Conservation (phyloP, 169 alveolate genomes). For the Toxoplasma gondii region DNA sequence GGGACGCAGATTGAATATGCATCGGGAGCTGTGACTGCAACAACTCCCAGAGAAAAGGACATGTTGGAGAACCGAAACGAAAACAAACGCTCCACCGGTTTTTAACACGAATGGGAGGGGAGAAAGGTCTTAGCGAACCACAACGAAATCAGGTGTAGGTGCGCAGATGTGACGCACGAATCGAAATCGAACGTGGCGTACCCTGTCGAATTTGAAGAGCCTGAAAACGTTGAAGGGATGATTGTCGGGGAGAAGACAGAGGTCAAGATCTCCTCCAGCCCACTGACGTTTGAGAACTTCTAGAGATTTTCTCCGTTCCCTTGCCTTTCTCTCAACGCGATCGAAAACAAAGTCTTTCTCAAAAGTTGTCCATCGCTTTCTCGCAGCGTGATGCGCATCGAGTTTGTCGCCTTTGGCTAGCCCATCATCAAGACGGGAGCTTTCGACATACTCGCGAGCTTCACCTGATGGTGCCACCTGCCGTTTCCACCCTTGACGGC, state of each 20-base stretch:
- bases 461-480: not conserved
- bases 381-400: constrained; percentile 5
- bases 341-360: not conserved
- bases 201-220: constrained; percentile 59
- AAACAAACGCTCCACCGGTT: too few relatives aligned
- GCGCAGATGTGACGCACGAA: too few relatives aligned
- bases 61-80: too few relatives aligned
- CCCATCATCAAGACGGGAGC: not conserved
- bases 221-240: constrained; percentile 61
- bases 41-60: too few relatives aligned
- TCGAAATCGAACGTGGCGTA: not conserved
- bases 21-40: too few relatives aligned
- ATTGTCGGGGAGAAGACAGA: constrained; percentile 46
- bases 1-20: too few relatives aligned
- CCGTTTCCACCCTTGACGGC: too few relatives aligned
- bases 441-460: not conserved
- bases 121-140: too few relatives aligned
- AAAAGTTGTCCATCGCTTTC: not conserved
- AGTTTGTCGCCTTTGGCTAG: not conserved
- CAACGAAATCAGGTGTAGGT: too few relatives aligned
- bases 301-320: not conserved
- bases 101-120: too few relatives aligned
- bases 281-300: constrained; percentile 47
- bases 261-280: constrained; percentile 30
- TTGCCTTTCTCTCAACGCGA: constrained; percentile 21